Evolutionary conservation across 805 yeast genomes (phyloP), one percentile per base, ranked within the genome.

Genomic region (Lachancea waltii): DNA sequence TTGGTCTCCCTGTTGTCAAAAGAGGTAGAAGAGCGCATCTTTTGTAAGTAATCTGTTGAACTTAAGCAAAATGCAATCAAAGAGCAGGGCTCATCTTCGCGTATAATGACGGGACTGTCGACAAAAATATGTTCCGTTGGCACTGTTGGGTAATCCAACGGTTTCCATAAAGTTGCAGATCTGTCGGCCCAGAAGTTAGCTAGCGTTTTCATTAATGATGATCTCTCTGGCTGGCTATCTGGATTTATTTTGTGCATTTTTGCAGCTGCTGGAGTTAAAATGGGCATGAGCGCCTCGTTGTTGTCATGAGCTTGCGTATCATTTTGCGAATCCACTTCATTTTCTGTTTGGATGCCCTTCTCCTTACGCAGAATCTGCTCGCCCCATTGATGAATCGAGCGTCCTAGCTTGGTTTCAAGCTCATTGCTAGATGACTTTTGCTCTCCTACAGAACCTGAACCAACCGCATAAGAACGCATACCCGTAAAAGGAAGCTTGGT

Each of bases 101-200:
- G 68, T 7, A 92, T 90, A 41, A 92, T 80, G 15, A 92, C 95
- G 58, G 85, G 86, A 6, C 95, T 85, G 54, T 94, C 97, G 14
- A 85, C 86, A 66, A 92, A 92, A 1, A 90, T 76, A 57, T 92
- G 97, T 54, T 92, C 97, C 0, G 81, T 72, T 0, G 87, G 72
- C 2, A 63, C 46, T 2, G 89, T 67, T 1, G 97, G 95, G 60
- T 87, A 89, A 14, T 75, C 81, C 23, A 92, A 66, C 0, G 96
- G 95, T 47, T 85, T 87, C 97, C 97, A 94, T 15, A 92, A 70
- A 1, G 94, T 81, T 0, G 97, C 92, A 1, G 97, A 85, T 51
- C 98, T 68, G 62, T 92, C 97, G 1, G 97, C 97, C 97, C 97
- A 92, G 60, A 92, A 92, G 50, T 80, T 85, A 0, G 95, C 76